These are phyloP conservation scores for Obelidium mucronatum DNA, from an alignment of 192 early-diverging fungal genomes.

Conservation along the genomic window DNA sequence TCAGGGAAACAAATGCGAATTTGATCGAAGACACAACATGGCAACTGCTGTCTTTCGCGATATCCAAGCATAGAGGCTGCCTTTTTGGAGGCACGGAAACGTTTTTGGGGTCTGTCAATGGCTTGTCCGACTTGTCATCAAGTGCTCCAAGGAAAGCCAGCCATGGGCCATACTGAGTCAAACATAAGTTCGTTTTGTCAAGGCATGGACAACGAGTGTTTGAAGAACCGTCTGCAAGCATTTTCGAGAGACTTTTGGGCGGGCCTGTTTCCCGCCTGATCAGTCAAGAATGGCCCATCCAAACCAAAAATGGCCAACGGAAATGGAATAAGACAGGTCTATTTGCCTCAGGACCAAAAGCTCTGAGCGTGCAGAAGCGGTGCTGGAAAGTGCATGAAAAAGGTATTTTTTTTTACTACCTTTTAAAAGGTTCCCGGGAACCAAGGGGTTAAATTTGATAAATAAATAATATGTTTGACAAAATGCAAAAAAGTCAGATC, in stretches of 20 bases:
- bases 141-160: background rate
- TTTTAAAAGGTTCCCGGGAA: background rate
- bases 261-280: background rate
- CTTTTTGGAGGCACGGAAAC: background rate
- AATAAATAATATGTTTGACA: no score
- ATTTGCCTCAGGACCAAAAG: background rate
- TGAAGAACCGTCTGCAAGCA: background rate
- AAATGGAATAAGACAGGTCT: background rate
- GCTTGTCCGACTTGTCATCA: background rate
- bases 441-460: background rate
- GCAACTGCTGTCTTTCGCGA: background rate
- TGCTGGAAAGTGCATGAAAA: background rate
- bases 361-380: background rate
- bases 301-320: background rate
- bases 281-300: background rate
- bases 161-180: background rate
- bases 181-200: background rate
- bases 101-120: background rate
- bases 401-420: background rate
- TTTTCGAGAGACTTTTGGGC: background rate
- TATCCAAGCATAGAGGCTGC: background rate
- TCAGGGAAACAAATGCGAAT: background rate
- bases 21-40: background rate
- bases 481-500: no score
- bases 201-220: background rate